phyloP scores from a whole-genome alignment of 2,329 filamentous ascomycete genomes.

The Cercospora zeina region DNA sequence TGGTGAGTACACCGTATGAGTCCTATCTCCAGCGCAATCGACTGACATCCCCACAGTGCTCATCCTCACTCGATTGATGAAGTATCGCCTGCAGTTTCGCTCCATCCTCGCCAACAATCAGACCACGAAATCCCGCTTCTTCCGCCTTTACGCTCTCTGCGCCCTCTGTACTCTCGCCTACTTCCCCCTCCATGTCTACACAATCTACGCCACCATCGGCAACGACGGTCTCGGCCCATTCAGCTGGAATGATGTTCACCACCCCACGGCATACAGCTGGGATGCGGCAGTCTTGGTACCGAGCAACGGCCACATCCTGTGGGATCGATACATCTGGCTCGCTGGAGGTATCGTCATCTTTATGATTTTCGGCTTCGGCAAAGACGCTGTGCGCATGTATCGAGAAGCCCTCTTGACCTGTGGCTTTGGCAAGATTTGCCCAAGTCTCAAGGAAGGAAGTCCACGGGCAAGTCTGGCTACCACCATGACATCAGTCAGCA shows the following conservation, averaged over 20 bases:
- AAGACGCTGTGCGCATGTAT: conserved; percentile 61
- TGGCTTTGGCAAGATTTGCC: conserved; percentile 42
- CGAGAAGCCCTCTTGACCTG: conserved; percentile 46
- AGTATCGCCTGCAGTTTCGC: conserved; percentile 60
- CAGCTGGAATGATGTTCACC: conserved; percentile 57
- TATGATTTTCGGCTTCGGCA: conserved; percentile 64
- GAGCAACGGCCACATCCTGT: conserved; percentile 48
- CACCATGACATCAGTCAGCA: conserved; percentile 32
- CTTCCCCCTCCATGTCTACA: conserved; percentile 56
- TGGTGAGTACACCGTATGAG: conserved; percentile 45
- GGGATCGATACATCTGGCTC: conserved; percentile 61
- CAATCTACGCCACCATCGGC: conserved; percentile 50
- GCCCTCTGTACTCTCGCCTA: conserved; percentile 52
- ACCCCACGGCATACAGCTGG: conserved; percentile 46
- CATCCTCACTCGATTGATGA: conserved; percentile 60
- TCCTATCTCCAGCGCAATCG: neutral
- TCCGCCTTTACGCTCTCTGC: conserved; percentile 62
- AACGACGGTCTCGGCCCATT: conserved; percentile 39
- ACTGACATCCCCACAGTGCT: conserved; percentile 49
- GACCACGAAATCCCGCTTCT: conserved; percentile 60
- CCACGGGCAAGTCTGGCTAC: conserved; percentile 16
- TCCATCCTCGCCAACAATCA: conserved; percentile 56
- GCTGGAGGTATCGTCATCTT: conserved; percentile 58
- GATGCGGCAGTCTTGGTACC: conserved; percentile 52
- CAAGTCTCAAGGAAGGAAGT: conserved; percentile 20